A percentile compares a stretch with the other conserved stretches of the same genome.
These are phyloP conservation scores for carrot (Daucus carota) DNA, from an alignment of 129 eudicot species.

Conservation along the genomic window DH1_v3.0 NC_030381.2:6838001-6838500, in stretches of 20 bases:
- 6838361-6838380: background rate
- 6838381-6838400: background rate
- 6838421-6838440: background rate
- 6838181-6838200: too few species aligned
- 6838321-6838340: slow-evolving; percentile 25
- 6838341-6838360: slow-evolving; percentile 36
- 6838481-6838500: too few species aligned
- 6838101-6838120: slow-evolving; percentile 74
- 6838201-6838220: too few species aligned
- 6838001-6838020: slow-evolving; percentile 45
- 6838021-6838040: slow-evolving; percentile 38
- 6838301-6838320: too few species aligned
- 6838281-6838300: too few species aligned
- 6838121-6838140: background rate
- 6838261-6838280: too few species aligned
- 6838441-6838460: background rate
- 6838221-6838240: too few species aligned
- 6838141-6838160: background rate
- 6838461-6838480: background rate
- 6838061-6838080: slow-evolving; percentile 51
- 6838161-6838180: background rate
- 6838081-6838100: slow-evolving; percentile 59
- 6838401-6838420: background rate
- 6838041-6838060: slow-evolving; percentile 28
- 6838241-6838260: too few species aligned